These are phyloP conservation scores for Limtongozyma cylindracea DNA, from an alignment of 805 yeast genomes.

Conservation along the genomic window DNA sequence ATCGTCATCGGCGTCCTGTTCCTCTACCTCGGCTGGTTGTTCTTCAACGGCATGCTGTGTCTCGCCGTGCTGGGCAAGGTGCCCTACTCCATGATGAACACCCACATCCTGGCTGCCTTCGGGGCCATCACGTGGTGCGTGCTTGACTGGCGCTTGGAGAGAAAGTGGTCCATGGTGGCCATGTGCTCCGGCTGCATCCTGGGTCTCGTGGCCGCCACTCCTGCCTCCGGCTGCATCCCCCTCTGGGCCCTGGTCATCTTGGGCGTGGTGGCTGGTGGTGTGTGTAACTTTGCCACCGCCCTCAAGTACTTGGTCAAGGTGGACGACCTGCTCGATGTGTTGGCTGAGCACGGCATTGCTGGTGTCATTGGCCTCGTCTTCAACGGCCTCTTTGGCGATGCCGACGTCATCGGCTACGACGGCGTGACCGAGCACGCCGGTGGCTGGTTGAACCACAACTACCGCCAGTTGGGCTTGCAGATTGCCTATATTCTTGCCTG, in stretches of 20 bases:
- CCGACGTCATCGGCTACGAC: constrained; percentile 78
- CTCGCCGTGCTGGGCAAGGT: constrained; percentile 63
- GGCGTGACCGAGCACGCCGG: constrained; percentile 67
- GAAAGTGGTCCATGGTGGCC: constrained; percentile 87
- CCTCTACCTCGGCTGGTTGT: constrained; percentile 91
- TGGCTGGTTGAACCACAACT: constrained; percentile 83
- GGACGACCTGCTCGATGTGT: constrained; percentile 83
- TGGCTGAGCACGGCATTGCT: constrained; percentile 98
- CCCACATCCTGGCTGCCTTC: constrained; percentile 71
- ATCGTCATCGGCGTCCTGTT: constrained; percentile 72
- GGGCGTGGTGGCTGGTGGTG: constrained; percentile 58
- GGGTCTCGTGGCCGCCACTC: constrained; percentile 93
- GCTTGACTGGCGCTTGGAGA: constrained; percentile 68
- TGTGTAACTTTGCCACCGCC: constrained; percentile 79
- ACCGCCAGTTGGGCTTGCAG: constrained; percentile 79
- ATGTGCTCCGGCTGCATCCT: constrained; percentile 88
- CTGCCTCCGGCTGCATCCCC: constrained; percentile 78
- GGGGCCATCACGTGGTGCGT: constrained; percentile 88
- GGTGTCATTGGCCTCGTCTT: constrained; percentile 80
- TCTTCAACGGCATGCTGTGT: constrained; percentile 84
- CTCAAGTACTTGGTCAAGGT: constrained; percentile 58
- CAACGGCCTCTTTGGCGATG: constrained; percentile 71
- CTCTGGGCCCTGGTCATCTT: constrained; percentile 75
- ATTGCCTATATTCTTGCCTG: constrained; percentile 61
- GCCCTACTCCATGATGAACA: constrained; percentile 75